A percentile compares a stretch with the other conserved stretches of the same genome.
These are phyloP conservation scores for Alternaria longipes DNA, from an alignment of 2,329 filamentous ascomycete genomes.

Conservation along the genomic window DNA sequence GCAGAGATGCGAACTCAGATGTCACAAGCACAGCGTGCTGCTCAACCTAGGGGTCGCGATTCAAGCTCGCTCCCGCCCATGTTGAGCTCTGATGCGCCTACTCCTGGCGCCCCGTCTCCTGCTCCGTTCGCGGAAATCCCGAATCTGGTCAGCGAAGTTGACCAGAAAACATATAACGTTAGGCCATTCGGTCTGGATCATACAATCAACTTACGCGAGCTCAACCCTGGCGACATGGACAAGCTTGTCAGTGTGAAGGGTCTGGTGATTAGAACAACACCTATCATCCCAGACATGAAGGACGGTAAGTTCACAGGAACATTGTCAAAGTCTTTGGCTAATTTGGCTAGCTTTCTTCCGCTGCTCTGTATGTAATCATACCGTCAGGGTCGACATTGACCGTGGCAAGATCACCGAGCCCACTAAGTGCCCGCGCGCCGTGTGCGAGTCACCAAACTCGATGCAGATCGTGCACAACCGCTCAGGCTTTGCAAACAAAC, in stretches of 20 bases:
- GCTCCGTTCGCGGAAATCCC: constrained; percentile 62
- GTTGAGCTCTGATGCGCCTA: constrained; percentile 79
- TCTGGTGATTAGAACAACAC: constrained; percentile 92
- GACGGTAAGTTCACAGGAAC: constrained; percentile 61
- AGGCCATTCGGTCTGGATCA: constrained; percentile 88
- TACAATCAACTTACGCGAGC: constrained; percentile 88
- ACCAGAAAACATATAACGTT: constrained; percentile 82
- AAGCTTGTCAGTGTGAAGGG: constrained; percentile 95
- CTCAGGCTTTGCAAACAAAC: constrained; percentile 94
- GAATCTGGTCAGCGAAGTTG: constrained; percentile 79
- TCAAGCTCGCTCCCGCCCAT: constrained; percentile 78
- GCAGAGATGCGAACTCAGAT: constrained; percentile 67
- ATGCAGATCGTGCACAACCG: constrained; percentile 99
- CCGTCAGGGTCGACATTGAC: constrained; percentile 88
- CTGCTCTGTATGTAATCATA: constrained; percentile 92
- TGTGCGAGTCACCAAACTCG: constrained; percentile 87
- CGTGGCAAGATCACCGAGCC: constrained; percentile 96
- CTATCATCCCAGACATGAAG: constrained; percentile 99
- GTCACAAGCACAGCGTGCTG: constrained; percentile 65
- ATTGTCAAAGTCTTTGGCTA: constrained; percentile 12
- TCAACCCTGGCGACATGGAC: constrained; percentile 97
- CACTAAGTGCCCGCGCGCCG: constrained; percentile 82
- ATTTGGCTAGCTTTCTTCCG: constrained; percentile 81
- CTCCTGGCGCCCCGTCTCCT: constrained; percentile 45
- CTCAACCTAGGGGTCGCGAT: constrained; percentile 54